A percentile compares a stretch with the other conserved stretches of the same genome.
phyloP scores from a whole-genome alignment of 768 basidiomycete genomes.

The Pleurotus ostreatus region DNA sequence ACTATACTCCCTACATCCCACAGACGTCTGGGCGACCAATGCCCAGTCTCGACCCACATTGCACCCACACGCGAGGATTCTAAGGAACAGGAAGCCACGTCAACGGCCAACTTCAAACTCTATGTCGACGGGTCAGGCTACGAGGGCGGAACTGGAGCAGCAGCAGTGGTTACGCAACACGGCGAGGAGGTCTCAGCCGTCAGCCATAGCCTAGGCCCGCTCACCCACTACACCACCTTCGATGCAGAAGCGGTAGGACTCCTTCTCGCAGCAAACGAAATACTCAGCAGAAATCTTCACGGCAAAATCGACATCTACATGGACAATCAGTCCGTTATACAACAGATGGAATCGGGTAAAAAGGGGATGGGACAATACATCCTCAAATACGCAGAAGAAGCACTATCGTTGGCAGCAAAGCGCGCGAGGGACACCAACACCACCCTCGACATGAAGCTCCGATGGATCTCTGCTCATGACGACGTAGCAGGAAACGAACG shows the following conservation, averaged over 20 bases:
- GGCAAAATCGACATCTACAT: constrained; percentile 9
- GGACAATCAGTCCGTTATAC: constrained; percentile 15
- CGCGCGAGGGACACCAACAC: neutral
- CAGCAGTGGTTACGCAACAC: constrained; percentile 11
- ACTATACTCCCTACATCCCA: too few relatives aligned
- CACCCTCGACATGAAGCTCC: constrained; percentile 7
- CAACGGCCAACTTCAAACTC: constrained; percentile 8
- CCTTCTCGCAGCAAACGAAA: constrained; percentile 12
- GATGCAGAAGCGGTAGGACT: constrained; percentile 19
- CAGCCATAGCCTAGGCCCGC: constrained; percentile 12
- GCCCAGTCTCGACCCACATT: too few relatives aligned
- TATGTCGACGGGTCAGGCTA: constrained; percentile 19
- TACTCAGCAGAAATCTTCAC: constrained; percentile 2
- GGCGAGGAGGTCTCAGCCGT: neutral
- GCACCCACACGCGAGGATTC: too few relatives aligned
- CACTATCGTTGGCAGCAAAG: neutral
- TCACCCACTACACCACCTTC: constrained; percentile 15
- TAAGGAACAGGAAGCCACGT: neutral
- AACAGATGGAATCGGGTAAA: neutral
- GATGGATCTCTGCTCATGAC: constrained; percentile 23
- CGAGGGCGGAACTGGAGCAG: constrained; percentile 18
- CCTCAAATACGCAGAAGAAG: neutral
- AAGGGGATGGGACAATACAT: constrained; percentile 2
- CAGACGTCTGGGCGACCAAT: too few relatives aligned
- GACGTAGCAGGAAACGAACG: constrained; percentile 14